phyloP scores from a whole-genome alignment of 495 filamentous ascomycete species.

The Aspergillus ellipticus region DNA sequence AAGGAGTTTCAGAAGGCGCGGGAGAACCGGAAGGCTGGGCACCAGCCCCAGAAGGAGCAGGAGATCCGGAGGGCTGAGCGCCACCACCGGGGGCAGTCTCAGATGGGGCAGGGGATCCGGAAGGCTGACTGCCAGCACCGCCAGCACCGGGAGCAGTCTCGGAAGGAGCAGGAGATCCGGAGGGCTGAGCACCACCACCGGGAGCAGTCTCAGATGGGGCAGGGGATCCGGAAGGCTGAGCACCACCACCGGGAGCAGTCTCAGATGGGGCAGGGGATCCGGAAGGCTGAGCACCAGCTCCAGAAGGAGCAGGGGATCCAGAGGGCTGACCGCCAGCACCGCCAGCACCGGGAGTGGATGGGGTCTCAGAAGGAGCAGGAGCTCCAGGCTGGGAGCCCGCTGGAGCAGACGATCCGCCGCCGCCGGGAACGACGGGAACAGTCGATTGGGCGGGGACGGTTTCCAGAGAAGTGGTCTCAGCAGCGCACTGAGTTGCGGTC shows the following conservation, averaged over 20 bases:
- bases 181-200: not conserved
- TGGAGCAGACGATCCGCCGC: not conserved
- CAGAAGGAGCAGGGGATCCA: not conserved
- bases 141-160: not conserved
- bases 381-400: not conserved
- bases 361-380: not conserved
- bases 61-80: not conserved
- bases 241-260: slow-evolving; percentile 9
- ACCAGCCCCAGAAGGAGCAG: not conserved
- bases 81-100: not conserved
- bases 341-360: slow-evolving; percentile 2
- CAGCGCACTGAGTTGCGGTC: slow-evolving; percentile 21
- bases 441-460: no score
- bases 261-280: not conserved
- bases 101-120: slow-evolving; percentile 8
- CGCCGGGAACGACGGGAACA: not conserved
- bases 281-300: slow-evolving; percentile 5
- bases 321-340: slow-evolving; percentile 2
- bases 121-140: slow-evolving; percentile 1
- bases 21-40: not conserved
- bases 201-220: no score
- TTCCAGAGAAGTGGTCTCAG: not conserved
- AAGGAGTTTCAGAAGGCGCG: not conserved
- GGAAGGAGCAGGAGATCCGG: not conserved
- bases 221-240: not conserved